Evolutionary conservation across 2,329 filamentous ascomycete genomes (phyloP).

Genomic region (Domatiomyces catenatus): DNA sequence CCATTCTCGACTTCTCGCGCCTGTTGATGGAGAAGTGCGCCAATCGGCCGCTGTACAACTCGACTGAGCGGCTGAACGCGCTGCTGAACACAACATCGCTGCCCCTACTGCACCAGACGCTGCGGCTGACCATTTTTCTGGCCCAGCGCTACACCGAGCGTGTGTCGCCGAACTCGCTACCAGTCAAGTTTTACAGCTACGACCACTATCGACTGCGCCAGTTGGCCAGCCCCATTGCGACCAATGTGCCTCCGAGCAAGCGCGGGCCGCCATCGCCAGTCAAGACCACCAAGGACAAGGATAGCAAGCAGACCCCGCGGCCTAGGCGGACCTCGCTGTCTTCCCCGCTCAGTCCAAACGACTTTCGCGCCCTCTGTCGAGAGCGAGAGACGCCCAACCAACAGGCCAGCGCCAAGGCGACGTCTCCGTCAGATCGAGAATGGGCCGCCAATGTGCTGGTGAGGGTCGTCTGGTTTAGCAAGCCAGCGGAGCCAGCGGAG

Average conservation of each 20-base stretch:
- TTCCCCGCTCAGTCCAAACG: constrained; percentile 57
- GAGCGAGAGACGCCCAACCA: constrained; percentile 38
- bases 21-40: constrained; percentile 87
- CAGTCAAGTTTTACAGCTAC: constrained; percentile 71
- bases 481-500: constrained; percentile 13
- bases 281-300: constrained; percentile 56
- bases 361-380: constrained; percentile 61
- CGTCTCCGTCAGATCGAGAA: constrained; percentile 21
- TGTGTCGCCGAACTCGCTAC: constrained; percentile 54
- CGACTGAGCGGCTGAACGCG: constrained; percentile 76
- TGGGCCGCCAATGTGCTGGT: constrained; percentile 74
- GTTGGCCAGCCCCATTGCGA: constrained; percentile 67
- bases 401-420: constrained; percentile 19
- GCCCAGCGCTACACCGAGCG: constrained; percentile 67
- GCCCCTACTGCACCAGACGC: constrained; percentile 58
- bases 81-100: constrained; percentile 77
- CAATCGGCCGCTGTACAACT: constrained; percentile 90
- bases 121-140: constrained; percentile 69
- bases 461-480: constrained; percentile 61
- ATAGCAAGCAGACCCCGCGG: constrained; percentile 24
- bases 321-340: constrained; percentile 11
- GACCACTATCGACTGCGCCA: constrained; percentile 66
- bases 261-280: constrained; percentile 37
- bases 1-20: constrained; percentile 69
- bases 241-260: constrained; percentile 42